These are phyloP conservation scores for Borovskyia barvae DNA, from an alignment of 208 protist genomes.

Conservation along the genomic window DNA sequence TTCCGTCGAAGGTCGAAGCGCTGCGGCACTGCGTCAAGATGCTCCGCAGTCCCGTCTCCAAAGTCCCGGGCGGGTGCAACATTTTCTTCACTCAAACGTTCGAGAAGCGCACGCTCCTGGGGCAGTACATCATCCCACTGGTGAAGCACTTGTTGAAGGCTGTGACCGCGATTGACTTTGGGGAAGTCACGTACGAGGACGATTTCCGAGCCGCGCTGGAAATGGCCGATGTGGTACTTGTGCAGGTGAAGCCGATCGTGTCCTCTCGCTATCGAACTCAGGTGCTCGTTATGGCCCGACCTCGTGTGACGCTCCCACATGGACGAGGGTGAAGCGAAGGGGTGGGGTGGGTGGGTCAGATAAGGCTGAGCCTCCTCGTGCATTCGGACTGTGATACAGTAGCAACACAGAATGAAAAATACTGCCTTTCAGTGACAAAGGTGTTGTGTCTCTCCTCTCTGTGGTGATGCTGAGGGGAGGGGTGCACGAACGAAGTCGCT, in stretches of 20 bases:
- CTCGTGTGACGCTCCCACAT: constrained; percentile 19
- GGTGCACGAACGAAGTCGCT: too few species aligned
- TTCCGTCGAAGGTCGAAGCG: constrained; percentile 49
- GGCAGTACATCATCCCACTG: constrained; percentile 44
- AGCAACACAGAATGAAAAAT: too few species aligned
- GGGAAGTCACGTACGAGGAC: constrained; percentile 76
- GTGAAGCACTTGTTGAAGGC: constrained; percentile 56
- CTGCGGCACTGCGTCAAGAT: constrained; percentile 63
- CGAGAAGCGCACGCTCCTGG: constrained; percentile 63
- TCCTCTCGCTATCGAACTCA: constrained; percentile 54
- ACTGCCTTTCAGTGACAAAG: too few species aligned
- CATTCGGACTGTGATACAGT: too few species aligned
- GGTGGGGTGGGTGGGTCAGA: too few species aligned
- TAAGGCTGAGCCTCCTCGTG: too few species aligned
- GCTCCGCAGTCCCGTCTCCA: constrained; percentile 47
- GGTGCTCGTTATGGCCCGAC: constrained; percentile 58
- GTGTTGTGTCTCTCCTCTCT: too few species aligned
- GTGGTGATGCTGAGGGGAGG: too few species aligned
- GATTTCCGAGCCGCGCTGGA: constrained; percentile 57
- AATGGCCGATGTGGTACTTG: constrained; percentile 52
- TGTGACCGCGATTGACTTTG: constrained; percentile 83
- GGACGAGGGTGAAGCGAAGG: too few species aligned
- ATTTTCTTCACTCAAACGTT: constrained; percentile 85
- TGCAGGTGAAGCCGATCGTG: constrained; percentile 36
- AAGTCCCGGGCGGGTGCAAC: constrained; percentile 38